phyloP scores from a whole-genome alignment of 306 rosid genomes.

The Benincasa hispida region DNA sequence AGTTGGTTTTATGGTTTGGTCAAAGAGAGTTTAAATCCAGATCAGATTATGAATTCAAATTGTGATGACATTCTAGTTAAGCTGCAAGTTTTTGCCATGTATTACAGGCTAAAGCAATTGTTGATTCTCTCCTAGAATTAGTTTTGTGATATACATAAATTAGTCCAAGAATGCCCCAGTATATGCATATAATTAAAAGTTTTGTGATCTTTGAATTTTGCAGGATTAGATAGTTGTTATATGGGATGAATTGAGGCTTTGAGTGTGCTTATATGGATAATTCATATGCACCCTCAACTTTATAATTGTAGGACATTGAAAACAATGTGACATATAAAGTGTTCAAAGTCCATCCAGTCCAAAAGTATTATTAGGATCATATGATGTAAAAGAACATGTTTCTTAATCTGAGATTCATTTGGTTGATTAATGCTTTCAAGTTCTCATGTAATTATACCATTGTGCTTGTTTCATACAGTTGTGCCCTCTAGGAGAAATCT shows the following conservation, averaged over 20 bases:
- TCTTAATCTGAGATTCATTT: background rate
- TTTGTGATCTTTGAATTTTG: background rate
- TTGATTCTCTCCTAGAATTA: background rate
- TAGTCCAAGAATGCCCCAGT: background rate
- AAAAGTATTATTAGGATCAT: too few relatives aligned
- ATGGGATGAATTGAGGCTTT: background rate
- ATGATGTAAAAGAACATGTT: background rate
- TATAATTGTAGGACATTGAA: too few relatives aligned
- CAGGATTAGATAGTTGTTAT: background rate
- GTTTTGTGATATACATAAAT: background rate
- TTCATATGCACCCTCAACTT: background rate
- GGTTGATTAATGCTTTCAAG: background rate
- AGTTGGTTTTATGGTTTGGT: background rate
- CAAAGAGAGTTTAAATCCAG: background rate
- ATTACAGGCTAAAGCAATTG: background rate
- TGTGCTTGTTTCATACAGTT: background rate
- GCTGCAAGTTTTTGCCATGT: background rate
- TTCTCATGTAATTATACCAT: background rate
- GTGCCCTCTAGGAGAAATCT: background rate
- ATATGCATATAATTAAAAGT: background rate
- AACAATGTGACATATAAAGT: background rate
- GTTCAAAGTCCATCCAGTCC: too few relatives aligned
- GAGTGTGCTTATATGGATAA: background rate
- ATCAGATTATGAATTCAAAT: background rate
- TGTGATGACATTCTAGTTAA: background rate